Evolutionary conservation across 2,329 filamentous ascomycete genomes (phyloP).

Genomic region (Fragosphaeria purpurea): DNA sequence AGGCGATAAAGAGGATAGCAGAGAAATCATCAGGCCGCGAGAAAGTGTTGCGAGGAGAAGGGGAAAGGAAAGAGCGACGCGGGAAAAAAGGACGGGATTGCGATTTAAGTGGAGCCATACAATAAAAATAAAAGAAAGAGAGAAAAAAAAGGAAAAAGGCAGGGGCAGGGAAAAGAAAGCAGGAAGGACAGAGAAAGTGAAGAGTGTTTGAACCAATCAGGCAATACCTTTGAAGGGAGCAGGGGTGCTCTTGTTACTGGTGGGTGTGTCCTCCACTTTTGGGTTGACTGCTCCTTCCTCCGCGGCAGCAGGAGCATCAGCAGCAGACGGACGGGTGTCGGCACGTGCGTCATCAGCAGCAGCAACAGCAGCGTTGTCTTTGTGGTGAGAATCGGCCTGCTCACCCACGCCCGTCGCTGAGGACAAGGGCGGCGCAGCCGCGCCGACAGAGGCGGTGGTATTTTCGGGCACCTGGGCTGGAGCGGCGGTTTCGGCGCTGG

Average conservation of each 20-base stretch:
- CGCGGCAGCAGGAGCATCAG: no score
- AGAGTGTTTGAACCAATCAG: constrained; percentile 3
- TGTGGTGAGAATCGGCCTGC: no score
- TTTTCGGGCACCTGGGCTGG: no score
- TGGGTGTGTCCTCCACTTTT: not conserved
- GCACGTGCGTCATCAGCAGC: no score
- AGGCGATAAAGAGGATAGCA: no score
- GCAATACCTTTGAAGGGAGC: constrained; percentile 5
- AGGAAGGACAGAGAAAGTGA: not conserved
- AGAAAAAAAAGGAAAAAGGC: not conserved
- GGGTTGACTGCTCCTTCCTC: not conserved
- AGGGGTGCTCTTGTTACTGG: not conserved
- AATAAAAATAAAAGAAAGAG: constrained; percentile 4
- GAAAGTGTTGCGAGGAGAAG: not conserved
- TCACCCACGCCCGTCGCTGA: no score
- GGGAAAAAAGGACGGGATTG: constrained; percentile 5
- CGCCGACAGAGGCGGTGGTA: no score
- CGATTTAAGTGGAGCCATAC: constrained; percentile 6
- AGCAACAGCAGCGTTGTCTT: no score
- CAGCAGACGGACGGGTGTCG: no score
- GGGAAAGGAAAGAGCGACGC: not conserved
- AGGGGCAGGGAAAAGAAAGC: not conserved
- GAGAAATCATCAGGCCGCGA: no score
- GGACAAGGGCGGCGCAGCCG: no score
- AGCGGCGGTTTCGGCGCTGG: no score